Evolutionary conservation across 495 filamentous ascomycete species (phyloP).

Genomic region (Lophium mytilinum): DNA sequence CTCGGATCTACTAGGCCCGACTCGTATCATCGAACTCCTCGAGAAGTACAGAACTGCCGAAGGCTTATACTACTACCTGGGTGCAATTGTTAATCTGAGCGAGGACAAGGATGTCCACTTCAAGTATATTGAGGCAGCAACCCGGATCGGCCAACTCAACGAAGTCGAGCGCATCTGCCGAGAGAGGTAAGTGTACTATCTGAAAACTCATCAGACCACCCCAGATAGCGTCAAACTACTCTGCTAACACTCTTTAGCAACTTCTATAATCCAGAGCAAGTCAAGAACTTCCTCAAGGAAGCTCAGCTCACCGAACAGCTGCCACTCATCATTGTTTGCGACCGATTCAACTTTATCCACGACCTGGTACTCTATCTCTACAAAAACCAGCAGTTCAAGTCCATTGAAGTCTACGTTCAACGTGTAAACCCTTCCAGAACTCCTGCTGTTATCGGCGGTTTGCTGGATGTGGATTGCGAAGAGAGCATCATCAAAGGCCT

Average conservation of each 20-base stretch:
- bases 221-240: background rate
- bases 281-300: constrained; percentile 99
- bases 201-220: too few species aligned
- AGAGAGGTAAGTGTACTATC: constrained; percentile 59
- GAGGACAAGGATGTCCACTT: constrained; percentile 94
- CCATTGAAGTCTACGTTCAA: constrained; percentile 99
- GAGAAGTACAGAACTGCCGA: constrained; percentile 96
- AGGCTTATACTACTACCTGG: constrained; percentile 96
- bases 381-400: constrained; percentile 99
- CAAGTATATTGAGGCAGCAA: constrained; percentile 98
- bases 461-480: constrained; percentile 97
- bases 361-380: constrained; percentile 96
- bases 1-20: constrained; percentile 90
- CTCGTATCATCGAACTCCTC: constrained; percentile 80
- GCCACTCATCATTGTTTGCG: constrained; percentile 96
- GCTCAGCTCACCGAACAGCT: constrained; percentile 86
- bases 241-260: constrained; percentile 17
- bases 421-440: constrained; percentile 91
- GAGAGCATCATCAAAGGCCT: constrained; percentile 92
- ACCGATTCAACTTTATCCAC: constrained; percentile 97
- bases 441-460: constrained; percentile 85
- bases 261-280: constrained; percentile 91
- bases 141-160: constrained; percentile 78
- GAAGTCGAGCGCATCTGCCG: constrained; percentile 97
- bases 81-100: constrained; percentile 93